Evolutionary conservation across 2,329 filamentous ascomycete species (phyloP), one percentile per base, ranked within the genome.

Genomic region (Raffaelea albimanens): DNA sequence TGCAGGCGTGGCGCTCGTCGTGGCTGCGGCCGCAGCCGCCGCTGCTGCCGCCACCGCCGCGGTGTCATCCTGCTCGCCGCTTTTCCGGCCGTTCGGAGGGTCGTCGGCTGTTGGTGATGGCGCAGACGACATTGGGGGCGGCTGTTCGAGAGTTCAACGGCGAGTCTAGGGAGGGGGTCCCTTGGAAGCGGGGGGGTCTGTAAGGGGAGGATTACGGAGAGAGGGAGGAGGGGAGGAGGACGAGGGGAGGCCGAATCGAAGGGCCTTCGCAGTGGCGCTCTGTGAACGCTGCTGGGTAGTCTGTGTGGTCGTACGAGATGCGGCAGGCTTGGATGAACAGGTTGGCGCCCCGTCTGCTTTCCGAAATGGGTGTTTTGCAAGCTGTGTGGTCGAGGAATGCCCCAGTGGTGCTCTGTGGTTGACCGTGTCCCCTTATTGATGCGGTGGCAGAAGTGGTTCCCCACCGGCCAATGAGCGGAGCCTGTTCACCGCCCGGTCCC

Each of bases 21-120:
- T 51, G 47, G 56, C 58, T 50, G 55, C 50, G 46, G 58, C 56
- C 47, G 59, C 57, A 43, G 59, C 54, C 54, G 63, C 56, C 54
- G 61, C 61, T 53, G 66, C 47, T 1, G 44, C 41, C 9, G 42
- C 53, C 3, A 45, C 43, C 3, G 43, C 47, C 9, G 45, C 46
- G 2, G 43, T 48, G 44, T 53, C 52, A 38, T 51, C 54, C 5
- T 29, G 25, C 13, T 43, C 47, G 20, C 43, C 29, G 38, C 23
- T 33, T 2, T 20, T 40, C 45, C 47, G 34, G 52, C 53, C 48
- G 40, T 40, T 40, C 48, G 41, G 34, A 46, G 49, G 40, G 49
- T 44, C 41, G 39, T 45, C 41, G 9, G 31, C 36, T 7, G 49
- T 43, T 11, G 51, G 47, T 44, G 48, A 49, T 4, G 48, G 43